Evolutionary conservation across 495 filamentous ascomycete genomes (phyloP).

Genomic region (Penicillium cataractarum): DNA sequence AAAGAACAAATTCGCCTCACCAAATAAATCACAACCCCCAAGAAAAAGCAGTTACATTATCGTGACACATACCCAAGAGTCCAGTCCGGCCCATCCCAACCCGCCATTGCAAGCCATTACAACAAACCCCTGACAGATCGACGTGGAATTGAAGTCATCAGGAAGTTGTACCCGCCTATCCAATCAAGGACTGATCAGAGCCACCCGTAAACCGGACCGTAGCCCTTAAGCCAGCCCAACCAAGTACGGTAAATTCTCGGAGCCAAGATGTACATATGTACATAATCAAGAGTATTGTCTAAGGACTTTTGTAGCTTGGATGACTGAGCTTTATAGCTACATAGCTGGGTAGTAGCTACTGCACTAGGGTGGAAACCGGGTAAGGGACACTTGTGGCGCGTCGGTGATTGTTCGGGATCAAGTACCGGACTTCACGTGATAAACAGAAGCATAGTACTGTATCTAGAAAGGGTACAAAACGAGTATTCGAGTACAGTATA

Average conservation of each 20-base stretch:
- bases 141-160: slow-evolving; percentile 18
- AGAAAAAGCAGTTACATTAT: neutral
- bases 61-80: neutral
- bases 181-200: neutral
- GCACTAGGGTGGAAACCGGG: neutral
- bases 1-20: neutral
- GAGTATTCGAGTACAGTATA: too few species aligned
- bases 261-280: too few species aligned
- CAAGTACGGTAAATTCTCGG: neutral
- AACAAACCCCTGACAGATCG: neutral
- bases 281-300: too few species aligned
- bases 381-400: neutral
- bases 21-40: neutral
- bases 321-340: neutral
- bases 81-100: neutral
- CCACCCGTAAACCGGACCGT: neutral
- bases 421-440: neutral
- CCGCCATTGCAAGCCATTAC: neutral
- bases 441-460: too few species aligned
- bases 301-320: neutral
- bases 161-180: slow-evolving; percentile 16
- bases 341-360: too few species aligned
- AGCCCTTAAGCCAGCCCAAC: too few species aligned
- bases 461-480: too few species aligned
- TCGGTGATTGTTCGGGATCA: neutral